Evolutionary conservation across 1,139 yeast genomes (phyloP), one percentile per base, ranked within the genome.

Genomic region (Zygosaccharomyces sapae): DNA sequence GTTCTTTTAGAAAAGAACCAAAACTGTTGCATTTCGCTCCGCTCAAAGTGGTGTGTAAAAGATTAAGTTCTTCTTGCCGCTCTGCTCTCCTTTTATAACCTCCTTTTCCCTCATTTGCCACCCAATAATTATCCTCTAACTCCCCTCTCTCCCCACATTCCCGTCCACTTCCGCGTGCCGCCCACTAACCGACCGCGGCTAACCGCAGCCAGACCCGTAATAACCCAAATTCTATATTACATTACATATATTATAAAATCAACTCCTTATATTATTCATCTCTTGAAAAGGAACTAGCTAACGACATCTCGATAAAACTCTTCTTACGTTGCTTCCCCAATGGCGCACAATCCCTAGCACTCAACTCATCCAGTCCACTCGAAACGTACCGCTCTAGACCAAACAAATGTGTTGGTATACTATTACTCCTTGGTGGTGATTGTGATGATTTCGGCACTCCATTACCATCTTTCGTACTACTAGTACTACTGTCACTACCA

Each of bases 391-490:
- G 55, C 47, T 62, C 66, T 19, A 61, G 45, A 16, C 63, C 61
- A 44, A 58, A 61, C 6, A 62, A 44, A 41, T 62, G 66, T 2
- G 64, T 52, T n/a, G 66, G 66, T 27, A 62, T 62, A 37, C 57
- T 54, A 30, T 49, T 49, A n/a, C 44, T 43, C 16, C 53, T 33
- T 10, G 39, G 20, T 8, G 49, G 40, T 24, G 29, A 36, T 27
- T 41, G 31, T 13, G 41, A 22, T 12, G 42, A 20, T 10, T 30
- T 37, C 40, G 40, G 40, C 20, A 33, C 10, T 37, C 22, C 18
- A 27, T 16, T 30, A 37, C 35, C 43, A 44, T 12, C 47, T 44
- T 36, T 45, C 16, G 16, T 16, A 16, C 16, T 16, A 16, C 16
- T 16, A 16, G 16, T 16, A 16, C 16, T 16, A 16, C 16, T 16